phyloP scores from a whole-genome alignment of 1,139 yeast species.

The Pichia cactophila region DNA sequence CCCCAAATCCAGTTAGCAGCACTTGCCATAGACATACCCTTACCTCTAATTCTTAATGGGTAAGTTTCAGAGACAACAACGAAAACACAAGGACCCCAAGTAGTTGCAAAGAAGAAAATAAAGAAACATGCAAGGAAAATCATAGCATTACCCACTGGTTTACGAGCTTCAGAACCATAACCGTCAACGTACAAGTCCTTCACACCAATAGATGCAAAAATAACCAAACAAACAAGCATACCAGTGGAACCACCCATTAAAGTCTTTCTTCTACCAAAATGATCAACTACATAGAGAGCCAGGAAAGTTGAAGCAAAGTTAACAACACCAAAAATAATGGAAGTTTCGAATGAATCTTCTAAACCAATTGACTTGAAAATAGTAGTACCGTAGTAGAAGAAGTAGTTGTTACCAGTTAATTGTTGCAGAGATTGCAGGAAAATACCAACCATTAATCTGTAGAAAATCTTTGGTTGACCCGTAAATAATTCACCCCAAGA shows the following conservation, averaged over 20 bases:
- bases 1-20: conserved; percentile 79
- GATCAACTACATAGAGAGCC: conserved; percentile 60
- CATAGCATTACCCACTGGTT: conserved; percentile 65
- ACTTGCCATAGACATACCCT: conserved; percentile 69
- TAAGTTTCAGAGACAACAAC: conserved; percentile 72
- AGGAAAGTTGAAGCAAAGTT: conserved; percentile 69
- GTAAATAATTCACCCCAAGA: conserved; percentile 58
- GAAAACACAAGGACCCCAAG: conserved; percentile 86
- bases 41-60: conserved; percentile 72
- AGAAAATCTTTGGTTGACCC: conserved; percentile 60
- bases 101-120: conserved; percentile 75
- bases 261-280: conserved; percentile 62
- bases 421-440: conserved; percentile 66
- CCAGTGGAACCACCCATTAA: conserved; percentile 56
- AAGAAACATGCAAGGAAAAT: conserved; percentile 72
- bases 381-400: conserved; percentile 76
- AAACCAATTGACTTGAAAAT: conserved; percentile 73
- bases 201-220: conserved; percentile 65
- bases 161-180: conserved; percentile 27
- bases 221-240: conserved; percentile 58
- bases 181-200: conserved; percentile 53
- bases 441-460: conserved; percentile 59
- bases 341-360: conserved; percentile 64
- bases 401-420: conserved; percentile 73
- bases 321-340: conserved; percentile 71